phyloP scores from a whole-genome alignment of 2,329 filamentous ascomycete genomes.

The Neonectria magnoliae region DNA sequence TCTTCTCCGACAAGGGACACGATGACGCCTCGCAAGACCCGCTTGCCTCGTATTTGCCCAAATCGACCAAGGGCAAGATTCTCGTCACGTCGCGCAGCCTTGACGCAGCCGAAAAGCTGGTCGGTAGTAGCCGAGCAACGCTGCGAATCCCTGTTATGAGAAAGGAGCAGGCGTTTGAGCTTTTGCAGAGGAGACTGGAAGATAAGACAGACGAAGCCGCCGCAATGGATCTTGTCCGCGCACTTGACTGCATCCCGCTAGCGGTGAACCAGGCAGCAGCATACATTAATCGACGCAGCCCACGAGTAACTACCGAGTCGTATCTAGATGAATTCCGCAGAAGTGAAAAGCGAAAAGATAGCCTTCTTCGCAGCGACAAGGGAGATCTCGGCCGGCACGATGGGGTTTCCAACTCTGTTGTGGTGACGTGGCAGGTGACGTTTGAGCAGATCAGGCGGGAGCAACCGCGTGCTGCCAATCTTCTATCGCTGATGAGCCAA shows the following conservation, averaged over 20 bases:
- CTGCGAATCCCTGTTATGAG: background rate
- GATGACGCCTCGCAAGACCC: background rate
- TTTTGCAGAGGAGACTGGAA: background rate
- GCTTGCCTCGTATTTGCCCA: background rate
- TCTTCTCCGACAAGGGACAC: background rate
- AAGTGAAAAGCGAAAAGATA: conserved; percentile 40
- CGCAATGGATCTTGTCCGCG: background rate
- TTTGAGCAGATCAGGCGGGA: background rate
- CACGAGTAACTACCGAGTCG: conserved; percentile 32
- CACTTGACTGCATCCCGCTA: background rate
- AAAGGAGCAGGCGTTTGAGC: background rate
- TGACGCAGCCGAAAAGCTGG: background rate
- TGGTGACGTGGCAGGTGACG: conserved; percentile 9
- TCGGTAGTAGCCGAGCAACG: background rate
- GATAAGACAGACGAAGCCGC: background rate
- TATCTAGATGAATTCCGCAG: conserved; percentile 46
- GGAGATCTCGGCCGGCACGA: conserved; percentile 26
- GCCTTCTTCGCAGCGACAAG: conserved; percentile 38
- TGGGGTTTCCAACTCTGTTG: conserved; percentile 2
- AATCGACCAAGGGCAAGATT: background rate
- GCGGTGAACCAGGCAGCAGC: background rate
- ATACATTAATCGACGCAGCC: background rate
- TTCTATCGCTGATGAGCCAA: conserved; percentile 4
- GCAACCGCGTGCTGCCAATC: background rate
- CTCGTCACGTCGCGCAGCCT: background rate